Percentiles rank a stretch among this genome's conserved stretches.
phyloP scores from a whole-genome alignment of 805 yeast genomes.

The Starmerella vaccinii region DNA sequence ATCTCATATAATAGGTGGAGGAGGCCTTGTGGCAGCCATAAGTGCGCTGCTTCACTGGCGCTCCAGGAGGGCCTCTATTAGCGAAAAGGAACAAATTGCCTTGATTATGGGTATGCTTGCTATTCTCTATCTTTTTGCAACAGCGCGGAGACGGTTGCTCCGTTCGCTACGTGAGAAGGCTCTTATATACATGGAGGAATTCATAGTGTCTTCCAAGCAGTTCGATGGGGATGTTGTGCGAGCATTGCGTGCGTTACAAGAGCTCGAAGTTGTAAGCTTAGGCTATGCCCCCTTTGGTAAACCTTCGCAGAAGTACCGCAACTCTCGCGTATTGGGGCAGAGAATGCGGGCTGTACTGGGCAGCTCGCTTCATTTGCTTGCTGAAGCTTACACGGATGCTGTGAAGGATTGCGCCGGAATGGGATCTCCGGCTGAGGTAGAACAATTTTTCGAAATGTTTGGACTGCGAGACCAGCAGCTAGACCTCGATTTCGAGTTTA shows the following conservation, averaged over 20 bases:
- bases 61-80: not conserved
- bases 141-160: constrained; percentile 29
- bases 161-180: constrained; percentile 28
- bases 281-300: constrained; percentile 17
- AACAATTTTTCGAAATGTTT: constrained; percentile 39
- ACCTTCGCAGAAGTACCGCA: not conserved
- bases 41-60: constrained; percentile 29
- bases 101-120: constrained; percentile 27
- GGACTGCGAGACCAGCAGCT: constrained; percentile 31
- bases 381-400: constrained; percentile 29
- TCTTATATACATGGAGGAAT: constrained; percentile 24
- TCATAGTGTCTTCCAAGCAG: constrained; percentile 23
- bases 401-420: constrained; percentile 28
- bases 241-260: constrained; percentile 27
- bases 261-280: constrained; percentile 27
- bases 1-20: constrained; percentile 30
- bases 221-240: constrained; percentile 27
- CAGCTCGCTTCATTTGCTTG: constrained; percentile 28
- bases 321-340: constrained; percentile 18
- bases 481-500: constrained; percentile 21
- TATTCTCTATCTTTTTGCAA: constrained; percentile 28
- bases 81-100: constrained; percentile 15
- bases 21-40: constrained; percentile 31
- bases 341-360: constrained; percentile 30
- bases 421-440: constrained; percentile 27